phyloP scores from a whole-genome alignment of 441 rosid genomes.

The Theobroma grandiflorum region DNA sequence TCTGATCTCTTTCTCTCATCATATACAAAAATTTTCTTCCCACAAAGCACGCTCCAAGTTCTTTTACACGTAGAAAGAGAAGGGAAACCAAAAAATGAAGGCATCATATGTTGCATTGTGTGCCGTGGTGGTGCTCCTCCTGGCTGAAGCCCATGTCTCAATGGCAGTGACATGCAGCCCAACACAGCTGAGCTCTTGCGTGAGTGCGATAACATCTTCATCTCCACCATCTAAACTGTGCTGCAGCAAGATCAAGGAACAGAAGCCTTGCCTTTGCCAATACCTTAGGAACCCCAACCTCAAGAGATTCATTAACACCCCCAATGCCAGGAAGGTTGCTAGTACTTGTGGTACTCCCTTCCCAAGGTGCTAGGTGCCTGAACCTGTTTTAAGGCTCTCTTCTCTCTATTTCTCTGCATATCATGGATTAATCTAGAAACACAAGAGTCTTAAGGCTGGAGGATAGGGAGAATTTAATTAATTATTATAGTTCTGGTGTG shows the following conservation, averaged over 20 bases:
- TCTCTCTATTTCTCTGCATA: slow-evolving; percentile 20
- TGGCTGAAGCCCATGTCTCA: slow-evolving; percentile 45
- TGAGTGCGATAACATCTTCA: slow-evolving; percentile 62
- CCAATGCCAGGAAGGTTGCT: slow-evolving; percentile 87
- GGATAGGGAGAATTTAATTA: slow-evolving; percentile 21
- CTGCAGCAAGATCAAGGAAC: slow-evolving; percentile 86
- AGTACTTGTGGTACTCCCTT: slow-evolving; percentile 69
- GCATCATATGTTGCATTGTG: slow-evolving; percentile 40
- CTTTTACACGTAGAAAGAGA: not conserved
- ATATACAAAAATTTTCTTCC: not conserved
- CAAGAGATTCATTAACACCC: slow-evolving; percentile 62
- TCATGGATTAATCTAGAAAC: not conserved
- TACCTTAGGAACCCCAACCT: slow-evolving; percentile 74
- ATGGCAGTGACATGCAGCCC: slow-evolving; percentile 78
- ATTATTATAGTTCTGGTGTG: not conserved
- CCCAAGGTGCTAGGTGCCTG: slow-evolving; percentile 63
- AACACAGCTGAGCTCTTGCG: slow-evolving; percentile 71
- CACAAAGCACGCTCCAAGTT: not conserved
- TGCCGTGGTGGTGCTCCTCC: slow-evolving; percentile 46
- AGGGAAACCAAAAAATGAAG: slow-evolving; percentile 44
- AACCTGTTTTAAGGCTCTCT: not conserved
- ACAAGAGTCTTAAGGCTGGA: not conserved
- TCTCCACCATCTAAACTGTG: slow-evolving; percentile 67
- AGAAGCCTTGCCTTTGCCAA: slow-evolving; percentile 91
- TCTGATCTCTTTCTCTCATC: slow-evolving; percentile 24